Base-by-base conservation (phyloP, 352 stramenopile genomes). In the Phytophthora uliginosa region DNA sequence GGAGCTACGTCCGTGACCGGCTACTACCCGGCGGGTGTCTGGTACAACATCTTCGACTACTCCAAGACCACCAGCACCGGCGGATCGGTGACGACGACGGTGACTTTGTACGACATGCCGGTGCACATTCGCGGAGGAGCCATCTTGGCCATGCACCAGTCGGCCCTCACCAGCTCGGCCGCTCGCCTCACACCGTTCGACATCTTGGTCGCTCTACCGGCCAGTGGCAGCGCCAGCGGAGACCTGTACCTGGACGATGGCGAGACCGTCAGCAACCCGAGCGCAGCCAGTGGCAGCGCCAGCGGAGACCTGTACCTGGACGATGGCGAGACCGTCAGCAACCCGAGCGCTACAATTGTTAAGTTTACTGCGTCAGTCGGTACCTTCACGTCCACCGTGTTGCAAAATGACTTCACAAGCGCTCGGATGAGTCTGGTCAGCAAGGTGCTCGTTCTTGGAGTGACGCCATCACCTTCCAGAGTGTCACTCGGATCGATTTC, bases 41-140 rank as follows among this genome's bases (percentile, higher is more conserved):
- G 85, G 83, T 93, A 85, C 67, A 74, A 90, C 61, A 63, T 91
- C 28, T 91, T 91, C 33, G 70, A 83, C 65, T 84, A 85, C 68
- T 76, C 83, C 40, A 54, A 59, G 18, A 55, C 83, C 6, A 53
- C 74, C 18, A 81, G 63, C 31, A 73, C 54, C 0, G 82, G 83
- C 28, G 55, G 65, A 33, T 67, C 52, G 10, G 51, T 77, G 13
- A 81, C 71, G 6, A 79, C 70, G 48, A 22, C 66, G 4, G 82
- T 83, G 52, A 87, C 69, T 47, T 47, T 93, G 20, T 85, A 88
- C 47, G 81, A 88, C n/a, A 53, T 53, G 47, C 47, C 47, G 47
- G 47, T 53, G 5, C 47, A 53, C 10, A 53, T 53, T 31, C n/a
- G 47, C 31, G 47, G 47, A 10, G 47, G 47, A 53, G 18, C 1